Base-by-base conservation (phyloP, 2,329 filamentous ascomycete species). In the Fusarium gaditjirri region DNA sequence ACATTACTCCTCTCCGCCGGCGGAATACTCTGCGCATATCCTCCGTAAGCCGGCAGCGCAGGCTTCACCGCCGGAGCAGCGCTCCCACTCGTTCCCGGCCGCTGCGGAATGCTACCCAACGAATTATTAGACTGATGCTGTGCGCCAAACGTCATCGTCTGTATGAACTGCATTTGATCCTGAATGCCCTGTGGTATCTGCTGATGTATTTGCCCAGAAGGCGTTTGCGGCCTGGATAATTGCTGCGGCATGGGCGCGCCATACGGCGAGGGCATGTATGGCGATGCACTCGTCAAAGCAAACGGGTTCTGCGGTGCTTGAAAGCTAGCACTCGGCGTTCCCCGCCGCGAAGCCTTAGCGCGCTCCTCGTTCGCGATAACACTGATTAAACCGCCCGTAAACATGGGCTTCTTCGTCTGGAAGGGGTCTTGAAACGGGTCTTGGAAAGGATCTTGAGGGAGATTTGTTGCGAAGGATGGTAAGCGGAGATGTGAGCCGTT, bases 391-490 rank as follows among this genome's bases (percentile, higher is more conserved):
- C 71, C 71, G 6, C 71, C 71, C 0, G 52, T 61, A 35, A 73
- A 74, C 39, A 72, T 54, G 4, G 54, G 63, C 36, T 69, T 66
- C 12, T 60, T 62, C 9, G 47, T 47, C 19, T 59, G 29, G 7
- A 62, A 65, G 0, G 62, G 46, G 2, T 67, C 64, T 29, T 52
- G 41, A 8, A 53, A 67, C 2, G 64, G 64, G 2, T 67, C 64
- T n/a, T 47, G 54, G 23, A 73, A 73, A 5, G 71, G 71, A 31
- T 73, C 71, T n/a, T 73, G 71, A 1, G 71, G 71, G 5, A 73
- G 68, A 17, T 64, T 47, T 8, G 47, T 39, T 16, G 71, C 71
- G 12, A 73, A 73, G 1, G 68, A 55, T 16, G 71, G 71, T 23
- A 73, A 11, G 33, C 44, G 67, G 4, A 71, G 63, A 33, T 72